Conservation (phyloP, 306 rosid species). For the Trichosanthes truncata region DNA sequence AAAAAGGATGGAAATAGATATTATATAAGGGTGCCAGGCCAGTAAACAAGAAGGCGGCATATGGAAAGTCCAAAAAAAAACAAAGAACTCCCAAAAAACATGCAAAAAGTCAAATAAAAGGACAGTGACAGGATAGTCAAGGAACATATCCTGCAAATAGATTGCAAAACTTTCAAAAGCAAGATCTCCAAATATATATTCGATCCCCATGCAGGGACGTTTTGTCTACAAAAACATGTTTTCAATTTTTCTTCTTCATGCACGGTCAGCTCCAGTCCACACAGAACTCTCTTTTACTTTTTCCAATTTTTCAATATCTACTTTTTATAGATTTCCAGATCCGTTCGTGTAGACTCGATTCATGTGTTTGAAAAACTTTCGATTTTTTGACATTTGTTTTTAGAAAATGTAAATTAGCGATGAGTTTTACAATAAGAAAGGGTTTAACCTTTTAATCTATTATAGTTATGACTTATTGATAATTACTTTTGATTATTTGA, state of each 20-base stretch:
- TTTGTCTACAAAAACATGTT: neutral
- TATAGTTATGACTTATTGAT: too few relatives aligned
- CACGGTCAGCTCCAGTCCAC: neutral
- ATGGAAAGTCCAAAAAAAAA: neutral
- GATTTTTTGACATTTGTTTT: too few relatives aligned
- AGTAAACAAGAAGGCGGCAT: neutral
- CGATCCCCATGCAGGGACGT: neutral
- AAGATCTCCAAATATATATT: neutral
- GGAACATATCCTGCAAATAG: slow-evolving; percentile 11
- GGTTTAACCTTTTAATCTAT: too few relatives aligned
- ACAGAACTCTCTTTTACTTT: neutral
- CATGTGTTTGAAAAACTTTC: neutral
- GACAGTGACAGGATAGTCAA: slow-evolving; percentile 5
- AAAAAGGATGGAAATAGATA: neutral
- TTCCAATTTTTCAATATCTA: neutral
- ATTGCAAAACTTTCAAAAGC: neutral
- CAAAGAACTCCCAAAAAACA: neutral
- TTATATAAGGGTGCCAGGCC: neutral
- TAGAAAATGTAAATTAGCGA: too few relatives aligned
- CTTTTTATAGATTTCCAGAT: neutral
- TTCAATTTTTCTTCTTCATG: neutral
- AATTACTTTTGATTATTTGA: neutral
- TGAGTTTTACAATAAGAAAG: too few relatives aligned
- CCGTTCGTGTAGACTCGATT: neutral
- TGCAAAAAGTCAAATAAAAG: neutral